Evolutionary conservation across 352 stramenopile genomes (phyloP), one percentile per base, ranked within the genome.

Genomic region (Hyaloperonospora arabidopsidis): DNA sequence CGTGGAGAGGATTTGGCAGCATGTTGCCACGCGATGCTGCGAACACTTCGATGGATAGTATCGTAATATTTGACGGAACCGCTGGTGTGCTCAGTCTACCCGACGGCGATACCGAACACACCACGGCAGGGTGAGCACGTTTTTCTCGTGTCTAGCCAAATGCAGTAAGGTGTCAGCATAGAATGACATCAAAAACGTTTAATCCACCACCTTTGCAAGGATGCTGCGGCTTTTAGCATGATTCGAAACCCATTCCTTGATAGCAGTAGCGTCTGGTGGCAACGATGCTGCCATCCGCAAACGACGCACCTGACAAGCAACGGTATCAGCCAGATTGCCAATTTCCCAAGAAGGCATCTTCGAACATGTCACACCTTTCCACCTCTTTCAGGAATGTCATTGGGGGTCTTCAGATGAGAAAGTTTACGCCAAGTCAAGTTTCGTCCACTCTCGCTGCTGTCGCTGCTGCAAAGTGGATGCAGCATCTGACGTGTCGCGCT

Each of bases 1-100:
- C 85, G 7, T 77, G 49, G 2, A 72, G 65, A 17, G 86, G 84
- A 58, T 95, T 80, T 5, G 84, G 80, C 0, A 89, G 64, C 36
- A 93, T 59, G n/a, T 43, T 66, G 2, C 70, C 72, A 45, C 77
- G 65, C 1, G 79, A 86, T 34, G 57, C 56, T 0, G 75, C 74
- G 60, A 84, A 82, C 8, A 92, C 54, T 50, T 95, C 86, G 22
- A 95, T 54, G 7, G 83, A 91, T 17, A 95, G 43, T 21, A 89
- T 62, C 2, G 84, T 94, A 12, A 95, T 48, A 56, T 91, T 93
- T 3, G 79, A 87, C 19, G 72, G 61, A 15, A 69, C 64, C 0
- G 67, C 52, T 19, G 54, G 64, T 0, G 66, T 65, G 1, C 44
- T 58, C 34, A 54, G 13, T 38, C 53, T 70, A 38, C n/a, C 63